Base-by-base conservation (phyloP, 768 basidiomycete genomes). In the Lyophyllum shimeji region DNA sequence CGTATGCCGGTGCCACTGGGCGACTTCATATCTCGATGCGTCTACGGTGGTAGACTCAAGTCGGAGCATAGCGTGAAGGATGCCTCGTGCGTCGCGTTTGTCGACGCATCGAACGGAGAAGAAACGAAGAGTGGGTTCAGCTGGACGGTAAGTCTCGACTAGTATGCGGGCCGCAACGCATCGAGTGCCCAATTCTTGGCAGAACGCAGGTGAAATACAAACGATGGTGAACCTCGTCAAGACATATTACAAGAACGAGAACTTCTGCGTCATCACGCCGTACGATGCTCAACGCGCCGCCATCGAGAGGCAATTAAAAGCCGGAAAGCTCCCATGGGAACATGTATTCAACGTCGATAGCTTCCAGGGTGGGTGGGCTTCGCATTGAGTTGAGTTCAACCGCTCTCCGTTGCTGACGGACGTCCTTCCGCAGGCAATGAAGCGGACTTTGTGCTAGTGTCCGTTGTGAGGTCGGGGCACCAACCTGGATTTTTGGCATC, bases 331-430 rank as follows among this genome's bases (percentile, higher is more conserved):
- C 24, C 74, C 73, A 3, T 77, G 72, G 72, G 73, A 79, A 37
- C 31, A 58, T 0, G 79, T 82, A 0, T 83, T 74, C 69, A 83
- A 81, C 55, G 74, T 83, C 12, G 82, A 83, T 60, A 80, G 78
- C 56, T 83, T 82, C 60, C 82, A 81, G 72, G 82, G 81, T 79
- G 72, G 82, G 81, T 79, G 20, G 7, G 65, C 1, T 33, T 20
- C 17, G 17, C n/a, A n/a, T n/a, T n/a, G 17, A 13, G 27, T 48
- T 34, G 23, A 21, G 2, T 23, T 6, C 23, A 6, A 13, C 11
- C 45, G 42, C 1, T 12, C 25, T 29, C 27, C 46, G 12, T 29
- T 58, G 29, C 29, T 50, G 15, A 37, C 57, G 46, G 15, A 42
- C 7, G 1, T 48, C 46, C n/a, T 15, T 25, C 18, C 40, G 3